Conservation (phyloP, 2,329 filamentous ascomycete genomes). For the Colletotrichum viniferum region DNA sequence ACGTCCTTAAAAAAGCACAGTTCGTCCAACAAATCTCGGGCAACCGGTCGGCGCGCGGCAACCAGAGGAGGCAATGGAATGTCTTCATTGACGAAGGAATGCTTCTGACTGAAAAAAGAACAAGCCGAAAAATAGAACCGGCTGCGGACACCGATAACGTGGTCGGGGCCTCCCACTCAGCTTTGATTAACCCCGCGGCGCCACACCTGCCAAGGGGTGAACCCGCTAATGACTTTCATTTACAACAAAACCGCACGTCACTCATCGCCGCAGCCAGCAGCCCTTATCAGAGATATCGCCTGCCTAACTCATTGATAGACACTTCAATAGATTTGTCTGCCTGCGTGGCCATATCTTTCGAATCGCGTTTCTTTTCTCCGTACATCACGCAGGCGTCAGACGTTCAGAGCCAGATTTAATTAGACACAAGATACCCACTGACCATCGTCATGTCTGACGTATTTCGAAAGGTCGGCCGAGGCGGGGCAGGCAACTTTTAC, state of each 20-base stretch:
- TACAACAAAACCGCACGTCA: conserved; percentile 11
- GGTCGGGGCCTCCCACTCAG: neutral
- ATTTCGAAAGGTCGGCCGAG: conserved; percentile 60
- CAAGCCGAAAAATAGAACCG: neutral
- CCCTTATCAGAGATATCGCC: neutral
- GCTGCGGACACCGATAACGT: conserved; percentile 1
- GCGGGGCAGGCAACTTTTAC: conserved; percentile 69
- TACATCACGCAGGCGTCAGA: neutral
- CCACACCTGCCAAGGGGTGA: conserved; percentile 5
- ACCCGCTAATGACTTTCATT: conserved; percentile 3
- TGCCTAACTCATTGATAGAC: neutral
- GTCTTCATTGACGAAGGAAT: conserved; percentile 4
- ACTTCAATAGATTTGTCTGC: neutral
- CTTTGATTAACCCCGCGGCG: conserved; percentile 17
- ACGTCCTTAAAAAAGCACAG: neutral
- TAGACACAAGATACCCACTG: neutral
- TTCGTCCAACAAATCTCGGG: neutral
- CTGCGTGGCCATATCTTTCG: neutral
- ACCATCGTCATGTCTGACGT: conserved; percentile 37
- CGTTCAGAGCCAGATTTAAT: neutral
- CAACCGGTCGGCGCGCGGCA: neutral
- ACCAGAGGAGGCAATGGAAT: neutral
- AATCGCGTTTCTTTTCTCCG: neutral
- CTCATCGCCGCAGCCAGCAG: neutral
- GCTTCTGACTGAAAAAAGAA: neutral